phyloP scores from a whole-genome alignment of 2,329 filamentous ascomycete species.

The Periconia sp. region DNA sequence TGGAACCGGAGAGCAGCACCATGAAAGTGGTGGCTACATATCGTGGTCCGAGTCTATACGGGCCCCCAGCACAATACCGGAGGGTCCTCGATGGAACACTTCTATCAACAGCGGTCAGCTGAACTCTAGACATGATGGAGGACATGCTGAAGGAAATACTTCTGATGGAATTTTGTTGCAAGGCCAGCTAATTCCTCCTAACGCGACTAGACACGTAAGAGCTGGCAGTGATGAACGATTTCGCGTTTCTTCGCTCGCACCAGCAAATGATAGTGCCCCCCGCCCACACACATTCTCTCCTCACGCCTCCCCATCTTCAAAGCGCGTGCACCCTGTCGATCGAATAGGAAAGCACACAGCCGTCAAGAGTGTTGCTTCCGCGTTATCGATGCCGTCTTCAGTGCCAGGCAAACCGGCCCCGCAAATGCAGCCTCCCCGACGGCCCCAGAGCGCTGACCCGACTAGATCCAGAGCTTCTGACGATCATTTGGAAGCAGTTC shows the following conservation, averaged over 20 bases:
- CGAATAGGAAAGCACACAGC: slow-evolving; percentile 11
- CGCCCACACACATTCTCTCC: slow-evolving; percentile 33
- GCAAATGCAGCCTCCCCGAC: slow-evolving; percentile 1
- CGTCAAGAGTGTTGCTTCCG: slow-evolving; percentile 12
- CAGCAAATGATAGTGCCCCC: slow-evolving; percentile 18
- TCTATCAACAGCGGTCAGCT: slow-evolving; percentile 17
- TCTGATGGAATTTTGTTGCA: slow-evolving; percentile 8
- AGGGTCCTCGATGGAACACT: slow-evolving; percentile 11
- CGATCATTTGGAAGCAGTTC: neutral
- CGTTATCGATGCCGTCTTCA: slow-evolving; percentile 26
- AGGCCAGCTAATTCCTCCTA: slow-evolving; percentile 13
- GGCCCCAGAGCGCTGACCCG: slow-evolving; percentile 1
- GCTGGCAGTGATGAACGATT: slow-evolving; percentile 17
- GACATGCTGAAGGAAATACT: slow-evolving; percentile 2
- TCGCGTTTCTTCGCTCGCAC: slow-evolving; percentile 23
- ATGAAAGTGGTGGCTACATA: slow-evolving; percentile 42
- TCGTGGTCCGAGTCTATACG: slow-evolving; percentile 52
- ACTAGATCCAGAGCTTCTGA: neutral
- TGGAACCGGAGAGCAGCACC: slow-evolving; percentile 40
- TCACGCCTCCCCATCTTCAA: slow-evolving; percentile 26
- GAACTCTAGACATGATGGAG: slow-evolving; percentile 4
- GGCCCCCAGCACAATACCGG: slow-evolving; percentile 20
- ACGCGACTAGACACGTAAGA: slow-evolving; percentile 9
- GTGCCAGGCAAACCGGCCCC: slow-evolving; percentile 1
- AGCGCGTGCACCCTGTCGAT: slow-evolving; percentile 18